phyloP scores from a whole-genome alignment of 306 rosid genomes.

The Lablab purpureus region DNA sequence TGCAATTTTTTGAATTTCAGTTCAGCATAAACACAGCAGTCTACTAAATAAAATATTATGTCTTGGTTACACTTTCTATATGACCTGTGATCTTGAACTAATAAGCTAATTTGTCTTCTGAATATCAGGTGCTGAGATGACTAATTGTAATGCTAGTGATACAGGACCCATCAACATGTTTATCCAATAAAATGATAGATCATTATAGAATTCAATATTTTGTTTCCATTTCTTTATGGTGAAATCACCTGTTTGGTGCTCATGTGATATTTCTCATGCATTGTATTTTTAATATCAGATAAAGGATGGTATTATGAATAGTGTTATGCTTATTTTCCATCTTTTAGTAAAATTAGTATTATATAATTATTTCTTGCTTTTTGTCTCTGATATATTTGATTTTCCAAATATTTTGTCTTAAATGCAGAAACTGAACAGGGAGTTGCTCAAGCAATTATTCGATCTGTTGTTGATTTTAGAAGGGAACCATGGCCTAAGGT shows the following conservation, averaged over 20 bases:
- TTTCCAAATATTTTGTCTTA: slow-evolving; percentile 30
- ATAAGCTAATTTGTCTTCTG: slow-evolving; percentile 1
- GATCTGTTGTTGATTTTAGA: slow-evolving; percentile 87
- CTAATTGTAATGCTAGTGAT: slow-evolving; percentile 1
- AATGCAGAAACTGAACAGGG: slow-evolving; percentile 95
- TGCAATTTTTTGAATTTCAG: neutral
- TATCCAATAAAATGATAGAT: neutral
- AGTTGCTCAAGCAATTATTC: slow-evolving; percentile 91
- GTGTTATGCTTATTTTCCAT: slow-evolving; percentile 8
- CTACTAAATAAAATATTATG: neutral
- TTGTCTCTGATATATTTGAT: slow-evolving; percentile 25
- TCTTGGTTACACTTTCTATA: neutral
- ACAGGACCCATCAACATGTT: neutral
- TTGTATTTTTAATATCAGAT: slow-evolving; percentile 8
- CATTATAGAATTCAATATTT: neutral
- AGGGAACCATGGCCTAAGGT: slow-evolving; percentile 98
- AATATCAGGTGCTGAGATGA: slow-evolving; percentile 16
- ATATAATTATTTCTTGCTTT: neutral
- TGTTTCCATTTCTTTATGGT: neutral
- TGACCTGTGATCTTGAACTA: neutral
- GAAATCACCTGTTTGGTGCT: neutral
- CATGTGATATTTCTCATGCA: neutral
- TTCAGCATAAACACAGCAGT: neutral
- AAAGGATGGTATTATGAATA: neutral
- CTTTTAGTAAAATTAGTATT: slow-evolving; percentile 18